Evolutionary conservation across 441 rosid species (phyloP), one percentile per base, ranked within the genome.

Genomic region (Pelargonium myrrhifolium): DNA sequence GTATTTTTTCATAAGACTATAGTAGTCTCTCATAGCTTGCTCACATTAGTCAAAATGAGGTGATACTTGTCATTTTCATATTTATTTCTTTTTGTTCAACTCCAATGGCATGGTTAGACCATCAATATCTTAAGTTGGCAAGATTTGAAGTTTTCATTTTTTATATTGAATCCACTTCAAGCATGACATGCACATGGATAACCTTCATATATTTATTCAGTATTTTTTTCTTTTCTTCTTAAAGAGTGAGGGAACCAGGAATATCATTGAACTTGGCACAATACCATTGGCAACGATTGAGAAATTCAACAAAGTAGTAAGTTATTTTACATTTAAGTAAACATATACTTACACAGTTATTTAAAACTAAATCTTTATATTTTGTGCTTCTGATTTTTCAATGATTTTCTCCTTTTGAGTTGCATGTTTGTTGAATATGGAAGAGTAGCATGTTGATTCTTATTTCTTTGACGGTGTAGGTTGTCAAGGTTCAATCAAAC

Each of bases 231-330:
- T 56, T 79, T 17, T 69, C 58, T 53, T 77, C 80, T 75, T 65
- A 45, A 70, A 94, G 99, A 84, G 94, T 62, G 96, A 92, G 71
- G 94, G 89, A 69, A 87, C 93, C 42, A 81, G 95, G 79, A 75
- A 87, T 72, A 77, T 85, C 56, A 79, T 88, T 77, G 79, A 87
- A 39, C 87, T 94, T 35, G 99, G 98, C 68, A 92, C 99, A 37
- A 81, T 94, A 71, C 96, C 99, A 0, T 43, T 94, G 72, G 86
- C 81, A 71, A 74, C 96, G 59, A 92, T 94, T 80, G 99, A 94
- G 90, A 94, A 87, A 86, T 85, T 94, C 80, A 79, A 74, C 86
- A 92, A 92, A 87, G 68, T 79, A 81, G 99, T 92, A 72, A 78
- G 86, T 68, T 71, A 17, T 62, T 68, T 9, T 72, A 67, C 61